These are phyloP conservation scores for Mycocentrospora acerina DNA, from an alignment of 2,329 filamentous ascomycete genomes.

Conservation along the genomic window DNA sequence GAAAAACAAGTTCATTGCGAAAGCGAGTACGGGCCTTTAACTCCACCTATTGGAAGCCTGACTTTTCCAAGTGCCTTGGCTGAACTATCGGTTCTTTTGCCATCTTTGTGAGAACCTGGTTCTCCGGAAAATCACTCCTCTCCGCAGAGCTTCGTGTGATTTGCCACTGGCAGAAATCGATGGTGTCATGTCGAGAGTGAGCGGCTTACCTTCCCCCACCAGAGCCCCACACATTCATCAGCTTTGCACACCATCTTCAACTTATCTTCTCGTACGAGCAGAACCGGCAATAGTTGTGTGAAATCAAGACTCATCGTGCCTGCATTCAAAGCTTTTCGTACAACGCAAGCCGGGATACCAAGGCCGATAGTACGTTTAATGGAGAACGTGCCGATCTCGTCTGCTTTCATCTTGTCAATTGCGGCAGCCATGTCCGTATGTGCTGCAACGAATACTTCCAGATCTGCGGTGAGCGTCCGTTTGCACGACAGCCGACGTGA, in stretches of 20 bases:
- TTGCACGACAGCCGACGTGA: slow-evolving; percentile 71
- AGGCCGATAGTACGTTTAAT: slow-evolving; percentile 80
- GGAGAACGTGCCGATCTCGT: slow-evolving; percentile 74
- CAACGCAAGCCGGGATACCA: slow-evolving; percentile 80
- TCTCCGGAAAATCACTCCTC: slow-evolving; percentile 68
- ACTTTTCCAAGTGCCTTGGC: slow-evolving; percentile 66
- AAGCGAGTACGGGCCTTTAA: slow-evolving; percentile 73
- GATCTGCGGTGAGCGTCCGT: slow-evolving; percentile 71
- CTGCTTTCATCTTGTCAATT: slow-evolving; percentile 63
- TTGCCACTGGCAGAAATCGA: slow-evolving; percentile 70
- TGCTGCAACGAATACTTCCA: slow-evolving; percentile 72
- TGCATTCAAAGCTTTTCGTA: slow-evolving; percentile 73
- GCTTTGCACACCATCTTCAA: slow-evolving; percentile 72
- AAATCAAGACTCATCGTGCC: slow-evolving; percentile 64
- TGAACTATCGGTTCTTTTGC: slow-evolving; percentile 70
- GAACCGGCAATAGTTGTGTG: slow-evolving; percentile 65
- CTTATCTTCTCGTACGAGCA: slow-evolving; percentile 70
- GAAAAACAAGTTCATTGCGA: slow-evolving; percentile 91
- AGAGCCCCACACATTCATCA: slow-evolving; percentile 74
- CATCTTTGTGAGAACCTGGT: slow-evolving; percentile 75
- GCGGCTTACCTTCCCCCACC: slow-evolving; percentile 59
- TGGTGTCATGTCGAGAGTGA: slow-evolving; percentile 76
- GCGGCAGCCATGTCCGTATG: slow-evolving; percentile 66
- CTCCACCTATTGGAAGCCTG: slow-evolving; percentile 84
- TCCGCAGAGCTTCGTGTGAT: slow-evolving; percentile 68